A percentile compares a stretch with the other conserved stretches of the same genome.
phyloP scores from a whole-genome alignment of 2,329 filamentous ascomycete species.

The Thelonectria olida region DNA sequence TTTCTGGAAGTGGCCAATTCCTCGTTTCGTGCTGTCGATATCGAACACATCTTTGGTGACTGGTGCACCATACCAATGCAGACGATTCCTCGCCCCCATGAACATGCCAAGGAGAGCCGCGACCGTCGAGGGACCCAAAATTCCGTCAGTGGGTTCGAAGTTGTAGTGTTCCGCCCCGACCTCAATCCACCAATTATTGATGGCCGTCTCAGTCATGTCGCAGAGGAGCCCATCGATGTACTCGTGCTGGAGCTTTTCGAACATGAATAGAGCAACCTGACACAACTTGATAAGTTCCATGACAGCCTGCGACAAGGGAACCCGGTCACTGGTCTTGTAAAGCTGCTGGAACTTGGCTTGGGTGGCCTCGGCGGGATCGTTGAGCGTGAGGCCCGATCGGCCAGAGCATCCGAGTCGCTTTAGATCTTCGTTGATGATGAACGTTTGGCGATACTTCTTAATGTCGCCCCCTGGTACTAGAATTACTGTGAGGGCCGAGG shows the following conservation, averaged over 20 bases:
- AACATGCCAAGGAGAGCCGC: conserved; percentile 87
- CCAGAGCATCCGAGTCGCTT: conserved; percentile 94
- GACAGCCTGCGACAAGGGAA: conserved; percentile 80
- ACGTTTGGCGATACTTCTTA: conserved; percentile 79
- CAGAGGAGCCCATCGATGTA: conserved; percentile 94
- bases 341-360: conserved; percentile 92
- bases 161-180: conserved; percentile 93
- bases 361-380: conserved; percentile 80
- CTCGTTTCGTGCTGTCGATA: conserved; percentile 80
- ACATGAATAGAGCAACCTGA: conserved; percentile 87
- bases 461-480: conserved; percentile 88
- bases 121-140: conserved; percentile 91
- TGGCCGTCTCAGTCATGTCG: conserved; percentile 88
- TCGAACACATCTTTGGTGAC: conserved; percentile 94
- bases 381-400: conserved; percentile 83
- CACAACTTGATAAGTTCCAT: conserved; percentile 91
- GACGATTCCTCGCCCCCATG: conserved; percentile 87
- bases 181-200: conserved; percentile 96
- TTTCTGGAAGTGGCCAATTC: conserved; percentile 90
- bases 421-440: conserved; percentile 93
- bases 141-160: conserved; percentile 90
- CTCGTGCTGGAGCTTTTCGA: conserved; percentile 85
- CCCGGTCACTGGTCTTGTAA: conserved; percentile 86
- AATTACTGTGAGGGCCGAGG: conserved; percentile 92
- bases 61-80: conserved; percentile 85